A percentile compares a stretch with the other conserved stretches of the same genome.
Conservation (phyloP, 2,329 filamentous ascomycete species). For the Penicillium digitatum region DNA sequence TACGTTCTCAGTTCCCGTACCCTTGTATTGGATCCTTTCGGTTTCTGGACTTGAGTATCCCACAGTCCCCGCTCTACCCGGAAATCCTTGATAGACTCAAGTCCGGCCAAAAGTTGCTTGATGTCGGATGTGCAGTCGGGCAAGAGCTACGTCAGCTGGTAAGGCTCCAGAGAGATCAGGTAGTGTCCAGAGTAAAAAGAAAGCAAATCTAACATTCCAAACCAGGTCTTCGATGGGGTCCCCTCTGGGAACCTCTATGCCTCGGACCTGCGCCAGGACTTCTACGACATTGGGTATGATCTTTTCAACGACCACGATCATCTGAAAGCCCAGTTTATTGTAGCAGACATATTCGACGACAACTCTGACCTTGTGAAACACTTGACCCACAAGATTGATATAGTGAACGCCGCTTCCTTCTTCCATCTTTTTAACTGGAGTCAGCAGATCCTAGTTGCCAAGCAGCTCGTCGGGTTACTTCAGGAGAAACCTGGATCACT, state of each 20-base stretch:
- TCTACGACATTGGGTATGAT: slow-evolving; percentile 59
- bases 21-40: slow-evolving; percentile 24
- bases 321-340: slow-evolving; percentile 29
- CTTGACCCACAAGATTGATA: slow-evolving; percentile 33
- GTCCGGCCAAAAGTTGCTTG: slow-evolving; percentile 20
- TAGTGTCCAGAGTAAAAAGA: not conserved
- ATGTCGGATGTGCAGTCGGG: slow-evolving; percentile 24
- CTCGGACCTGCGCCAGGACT: slow-evolving; percentile 48
- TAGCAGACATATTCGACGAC: slow-evolving; percentile 43
- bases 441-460: slow-evolving; percentile 30
- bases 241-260: slow-evolving; percentile 49
- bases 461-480: slow-evolving; percentile 33
- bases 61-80: slow-evolving; percentile 17
- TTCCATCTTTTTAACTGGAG: slow-evolving; percentile 43
- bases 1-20: slow-evolving; percentile 19
- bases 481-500: slow-evolving; percentile 23
- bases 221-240: slow-evolving; percentile 45
- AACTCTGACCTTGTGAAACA: slow-evolving; percentile 25
- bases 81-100: slow-evolving; percentile 22
- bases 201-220: not conserved
- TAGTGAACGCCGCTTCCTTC: slow-evolving; percentile 42
- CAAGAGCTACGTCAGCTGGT: slow-evolving; percentile 25
- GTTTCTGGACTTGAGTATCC: slow-evolving; percentile 23
- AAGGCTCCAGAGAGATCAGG: not conserved
- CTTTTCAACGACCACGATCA: slow-evolving; percentile 56